Base-by-base conservation (phyloP, 345 rosid species). In the Corchorus olitorius region DNA sequence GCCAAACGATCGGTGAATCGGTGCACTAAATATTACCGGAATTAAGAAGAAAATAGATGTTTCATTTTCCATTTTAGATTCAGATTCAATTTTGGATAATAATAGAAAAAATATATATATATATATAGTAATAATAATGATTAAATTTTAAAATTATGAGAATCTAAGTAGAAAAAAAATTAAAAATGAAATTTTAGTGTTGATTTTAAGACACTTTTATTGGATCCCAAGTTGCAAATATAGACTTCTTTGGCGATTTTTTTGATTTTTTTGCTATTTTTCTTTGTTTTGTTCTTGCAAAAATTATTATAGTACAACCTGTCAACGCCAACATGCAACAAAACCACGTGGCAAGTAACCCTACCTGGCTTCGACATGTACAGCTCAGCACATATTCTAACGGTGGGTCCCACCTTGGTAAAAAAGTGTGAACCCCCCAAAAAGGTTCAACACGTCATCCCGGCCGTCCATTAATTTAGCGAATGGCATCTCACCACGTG, bases 401-500 rank as follows among this genome's bases (percentile, higher is more conserved):
- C 10, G 10, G 10, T 8, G 41, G 71, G 72, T 48, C 55, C 56
- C 56, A 48, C 39, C 54, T 56, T 14, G 11, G 8, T 27, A 27
- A 27, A 37, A 59, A 63, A 35, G 67, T 17, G 66, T 13, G 6
- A 22, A 14, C 0, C 8, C 7, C 6, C 2, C 8, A 11, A 34
- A 61, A 61, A 13, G 3, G 41, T 61, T 61, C 41, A 3, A 61
- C 43, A 61, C 34, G 14, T 56, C 61, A 65, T 83, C 80, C 65
- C 27, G n/a, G 65, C 72, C 74, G 46, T 49, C n/a, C 49, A 55
- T 39, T 33, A 4, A 22, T 33, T 3, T 7, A 6, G 0, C 75
- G 3, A 78, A 58, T 78, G 11, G 13, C 0, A 8, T 68, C 17
- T 20, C 10, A 41, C 70, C 76, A 77, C 69, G 69, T 81, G 37